phyloP scores from a whole-genome alignment of 352 stramenopile species.

The Globisporangium cederbergense region DNA sequence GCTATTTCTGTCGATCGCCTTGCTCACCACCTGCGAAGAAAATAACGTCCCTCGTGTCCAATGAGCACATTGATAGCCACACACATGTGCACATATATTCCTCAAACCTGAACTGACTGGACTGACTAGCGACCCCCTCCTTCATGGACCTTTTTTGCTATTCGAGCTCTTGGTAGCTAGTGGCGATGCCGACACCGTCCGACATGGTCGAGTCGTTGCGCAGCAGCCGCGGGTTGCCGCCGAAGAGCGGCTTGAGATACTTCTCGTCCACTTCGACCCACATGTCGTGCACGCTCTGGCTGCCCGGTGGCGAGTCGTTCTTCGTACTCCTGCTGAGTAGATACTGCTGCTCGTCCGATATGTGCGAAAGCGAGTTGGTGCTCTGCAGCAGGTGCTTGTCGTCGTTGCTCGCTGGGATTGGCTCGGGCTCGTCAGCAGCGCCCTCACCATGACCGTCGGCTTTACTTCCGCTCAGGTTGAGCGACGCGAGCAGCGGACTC shows the following conservation, averaged over 20 bases:
- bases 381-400: slow-evolving; percentile 2
- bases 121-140: background rate
- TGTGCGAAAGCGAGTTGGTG: background rate
- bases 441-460: background rate
- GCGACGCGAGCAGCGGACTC: slow-evolving; percentile 30
- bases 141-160: background rate
- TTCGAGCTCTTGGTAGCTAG: slow-evolving; percentile 5
- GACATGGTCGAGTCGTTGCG: slow-evolving; percentile 5
- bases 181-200: background rate
- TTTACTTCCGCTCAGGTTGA: slow-evolving; percentile 14
- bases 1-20: background rate
- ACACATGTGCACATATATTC: background rate
- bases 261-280: slow-evolving; percentile 36
- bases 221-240: slow-evolving; percentile 20
- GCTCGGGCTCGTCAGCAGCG: background rate
- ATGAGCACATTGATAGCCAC: background rate
- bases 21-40: background rate
- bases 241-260: slow-evolving; percentile 42
- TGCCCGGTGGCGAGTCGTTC: slow-evolving; percentile 11
- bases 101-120: background rate
- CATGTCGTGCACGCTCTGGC: slow-evolving; percentile 21
- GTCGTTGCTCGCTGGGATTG: background rate
- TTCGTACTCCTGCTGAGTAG: slow-evolving; percentile 8
- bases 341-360: slow-evolving; percentile 6
- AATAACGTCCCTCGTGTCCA: background rate